Base-by-base conservation (phyloP, 2,329 filamentous ascomycete species). In the Alternaria atra region DNA sequence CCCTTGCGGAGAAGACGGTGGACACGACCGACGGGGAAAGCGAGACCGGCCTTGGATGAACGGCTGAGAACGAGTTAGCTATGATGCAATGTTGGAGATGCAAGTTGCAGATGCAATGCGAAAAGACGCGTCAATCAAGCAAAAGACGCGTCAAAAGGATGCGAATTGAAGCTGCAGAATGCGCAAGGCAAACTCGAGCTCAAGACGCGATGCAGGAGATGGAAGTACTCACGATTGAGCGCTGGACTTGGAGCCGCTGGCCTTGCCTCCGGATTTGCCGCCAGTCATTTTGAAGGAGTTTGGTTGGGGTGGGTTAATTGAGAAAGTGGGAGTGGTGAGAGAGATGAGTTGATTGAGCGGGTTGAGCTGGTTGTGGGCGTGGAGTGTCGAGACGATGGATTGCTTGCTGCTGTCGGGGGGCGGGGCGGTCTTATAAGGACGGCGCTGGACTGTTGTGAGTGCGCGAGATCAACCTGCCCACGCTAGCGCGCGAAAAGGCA, bases 261-360 rank as follows among this genome's bases (percentile, higher is more conserved):
- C 94, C 91, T 98, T 98, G 90, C 95, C 95, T 85, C 95, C 95
- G 86, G 94, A 97, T 87, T 99, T 99, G 85, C 95, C 94, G 89
- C 94, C 94, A 93, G 95, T 97, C 95, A 99, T 99, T 91, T 92
- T 97, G 90, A 88, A 80, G 25, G 47, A 39, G 34, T 37, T 37
- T 57, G 70, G 78, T 81, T 52, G 77, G 71, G 78, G 75, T 73
- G 69, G 64, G 68, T 69, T 69, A 66, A 15, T 42, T 42, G 39
- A 25, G 73, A 70, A 73, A 71, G 68, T 73, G 67, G 65, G 66
- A 65, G 63, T 64, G 58, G 30, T 58, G 47, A 52, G 53, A 74
- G 54, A 74, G 54, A 60, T 63, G 61, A 55, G 43, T 53, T 58
- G 60, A 59, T 63, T 55, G 65, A 51, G 46, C 58, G 52, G 58